Base-by-base conservation (phyloP, 768 basidiomycete species). In the Vararia minispora region DNA sequence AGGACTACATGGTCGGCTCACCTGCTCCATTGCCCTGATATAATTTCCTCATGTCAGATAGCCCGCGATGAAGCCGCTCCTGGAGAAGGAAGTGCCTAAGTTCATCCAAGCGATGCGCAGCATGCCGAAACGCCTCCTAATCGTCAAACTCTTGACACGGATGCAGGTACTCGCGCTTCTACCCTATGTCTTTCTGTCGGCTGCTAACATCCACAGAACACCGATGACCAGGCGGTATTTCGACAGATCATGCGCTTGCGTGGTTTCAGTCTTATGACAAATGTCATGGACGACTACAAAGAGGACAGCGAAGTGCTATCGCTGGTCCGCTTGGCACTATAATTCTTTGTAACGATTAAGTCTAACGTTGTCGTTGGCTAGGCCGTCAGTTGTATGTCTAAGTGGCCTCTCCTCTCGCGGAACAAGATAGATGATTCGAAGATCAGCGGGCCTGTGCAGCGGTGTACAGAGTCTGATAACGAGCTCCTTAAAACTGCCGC, bases 381-480 rank as follows among this genome's bases (percentile, higher is more conserved):
- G 81, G 63, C 74, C 5, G 59, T 87, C 40, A 67, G 76, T 48
- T 77, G 74, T 51, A 76, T 87, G 71, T 52, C 59, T 36, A 66
- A 62, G 6, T 98, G 91, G 91, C 86, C 87, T 0, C 60, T 95
- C 25, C 64, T 84, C 35, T 76, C 79, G 29, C 72, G 84, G 39
- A 97, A 95, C 64, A 97, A 97, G 60, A 78, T 98, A 21, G 85
- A 91, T 41, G 89, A 91, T 46, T 74, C 77, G 13, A 74, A 73
- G 47, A 50, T 62, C 36, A 72, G 75, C 40, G 59, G 71, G 13
- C 73, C 77, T 5, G 75, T 95, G 11, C 64, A 71, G 51, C 48
- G 44, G 2, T 73, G 77, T 33, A 50, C 67, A 2, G 61, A 69
- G 23, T 68, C 71, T 0, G 74, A 74, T 24, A 69, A 85, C 38